These are phyloP conservation scores for Neurospora africana DNA, from an alignment of 495 filamentous ascomycete species.

Conservation along the genomic window DNA sequence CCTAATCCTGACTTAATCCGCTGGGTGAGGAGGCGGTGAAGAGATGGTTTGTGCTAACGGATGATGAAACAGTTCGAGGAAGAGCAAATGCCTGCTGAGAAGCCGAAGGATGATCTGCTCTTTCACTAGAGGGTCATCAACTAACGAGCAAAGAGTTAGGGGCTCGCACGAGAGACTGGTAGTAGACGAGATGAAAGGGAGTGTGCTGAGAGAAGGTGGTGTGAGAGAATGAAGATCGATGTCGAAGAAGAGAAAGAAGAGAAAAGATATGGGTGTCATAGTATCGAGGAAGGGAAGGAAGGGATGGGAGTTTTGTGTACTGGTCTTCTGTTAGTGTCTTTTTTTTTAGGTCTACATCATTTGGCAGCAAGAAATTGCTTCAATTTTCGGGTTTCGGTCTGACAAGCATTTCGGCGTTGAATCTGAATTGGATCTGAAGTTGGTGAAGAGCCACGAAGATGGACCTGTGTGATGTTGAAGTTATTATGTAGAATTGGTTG, in stretches of 20 bases:
- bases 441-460: not conserved
- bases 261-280: not conserved
- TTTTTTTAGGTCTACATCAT: not conserved
- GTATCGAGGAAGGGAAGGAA: not conserved
- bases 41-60: slow-evolving; percentile 9
- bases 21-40: not conserved
- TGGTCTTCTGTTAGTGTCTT: not conserved
- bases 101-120: slow-evolving; percentile 2
- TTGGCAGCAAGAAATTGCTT: not conserved
- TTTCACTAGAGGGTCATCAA: not conserved
- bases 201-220: not conserved
- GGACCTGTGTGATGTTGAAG: not conserved
- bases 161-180: not conserved
- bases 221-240: not conserved
- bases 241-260: not conserved
- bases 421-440: not conserved
- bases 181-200: not conserved
- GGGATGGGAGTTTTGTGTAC: not conserved
- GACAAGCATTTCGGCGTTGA: not conserved
- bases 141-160: not conserved
- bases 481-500: too few relatives aligned
- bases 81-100: slow-evolving; percentile 22
- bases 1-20: not conserved
- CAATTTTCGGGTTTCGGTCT: not conserved
- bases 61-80: slow-evolving; percentile 27